Conservation (phyloP, 768 basidiomycete genomes). For the Pleurotus tuoliensis region DNA sequence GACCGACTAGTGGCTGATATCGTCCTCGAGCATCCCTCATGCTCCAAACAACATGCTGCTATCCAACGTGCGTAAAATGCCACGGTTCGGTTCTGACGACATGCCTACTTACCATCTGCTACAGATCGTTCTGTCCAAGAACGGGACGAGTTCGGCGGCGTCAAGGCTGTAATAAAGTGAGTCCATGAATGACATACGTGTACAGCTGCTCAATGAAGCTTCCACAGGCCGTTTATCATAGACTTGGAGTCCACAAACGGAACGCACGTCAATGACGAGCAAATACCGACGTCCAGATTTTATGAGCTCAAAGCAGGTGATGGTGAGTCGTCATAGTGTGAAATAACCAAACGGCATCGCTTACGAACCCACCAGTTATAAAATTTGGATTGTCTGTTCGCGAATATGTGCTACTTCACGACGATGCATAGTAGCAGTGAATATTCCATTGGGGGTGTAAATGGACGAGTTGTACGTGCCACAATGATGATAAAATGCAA, state of each 20-base stretch:
- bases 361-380: constrained; percentile 48
- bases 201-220: background rate
- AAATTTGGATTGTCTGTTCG: constrained; percentile 79
- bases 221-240: constrained; percentile 85
- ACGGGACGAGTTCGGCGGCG: constrained; percentile 82
- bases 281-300: constrained; percentile 82
- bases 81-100: background rate
- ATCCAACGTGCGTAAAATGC: constrained; percentile 71
- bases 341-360: background rate
- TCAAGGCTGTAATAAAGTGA: constrained; percentile 81
- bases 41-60: constrained; percentile 97
- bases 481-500: too few relatives aligned
- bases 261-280: constrained; percentile 84
- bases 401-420: constrained; percentile 85
- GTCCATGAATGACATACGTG: constrained; percentile 22
- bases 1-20: constrained; percentile 87
- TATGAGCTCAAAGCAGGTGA: constrained; percentile 80
- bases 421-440: constrained; percentile 44
- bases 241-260: constrained; percentile 99
- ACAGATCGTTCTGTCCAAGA: constrained; percentile 80
- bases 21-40: constrained; percentile 91
- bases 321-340: constrained; percentile 46
- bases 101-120: background rate
- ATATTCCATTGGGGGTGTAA: too few relatives aligned
- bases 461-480: too few relatives aligned